phyloP scores from a whole-genome alignment of 106 monocot species.

The Platanthera zijinensis region DNA sequence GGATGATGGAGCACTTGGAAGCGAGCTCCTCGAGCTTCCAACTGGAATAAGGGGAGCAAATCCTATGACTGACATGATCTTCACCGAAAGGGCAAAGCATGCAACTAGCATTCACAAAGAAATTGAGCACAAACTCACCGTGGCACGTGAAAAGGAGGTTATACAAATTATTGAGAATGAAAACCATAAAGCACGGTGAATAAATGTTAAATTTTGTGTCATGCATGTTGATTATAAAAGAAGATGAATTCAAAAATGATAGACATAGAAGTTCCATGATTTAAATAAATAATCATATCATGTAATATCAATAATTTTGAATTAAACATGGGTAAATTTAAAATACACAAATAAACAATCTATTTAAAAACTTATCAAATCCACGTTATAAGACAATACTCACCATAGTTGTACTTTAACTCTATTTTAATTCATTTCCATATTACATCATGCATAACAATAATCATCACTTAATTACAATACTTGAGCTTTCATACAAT shows the following conservation, averaged over 20 bases:
- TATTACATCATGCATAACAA: no score
- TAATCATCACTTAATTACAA: no score
- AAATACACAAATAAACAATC: no score
- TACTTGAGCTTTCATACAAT: no score
- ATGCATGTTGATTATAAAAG: neutral
- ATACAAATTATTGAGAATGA: neutral
- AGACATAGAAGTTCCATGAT: no score
- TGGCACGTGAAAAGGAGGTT: constrained; percentile 18
- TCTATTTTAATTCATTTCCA: no score
- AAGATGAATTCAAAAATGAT: neutral
- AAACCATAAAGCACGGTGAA: neutral
- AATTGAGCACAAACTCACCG: constrained; percentile 21
- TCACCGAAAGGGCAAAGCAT: constrained; percentile 36
- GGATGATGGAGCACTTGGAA: constrained; percentile 6
- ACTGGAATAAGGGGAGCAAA: constrained; percentile 5
- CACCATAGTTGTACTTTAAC: no score
- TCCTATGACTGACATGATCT: constrained; percentile 45
- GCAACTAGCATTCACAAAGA: constrained; percentile 28
- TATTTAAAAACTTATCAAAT: no score
- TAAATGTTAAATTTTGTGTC: neutral
- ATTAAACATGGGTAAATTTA: no score
- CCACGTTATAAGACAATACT: no score
- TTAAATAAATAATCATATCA: no score
- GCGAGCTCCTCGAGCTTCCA: constrained; percentile 47
- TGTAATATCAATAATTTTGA: no score